Evolutionary conservation across 345 rosid genomes (phyloP), one percentile per base, ranked within the genome.

Genomic region (Camelina neglecta): DNA sequence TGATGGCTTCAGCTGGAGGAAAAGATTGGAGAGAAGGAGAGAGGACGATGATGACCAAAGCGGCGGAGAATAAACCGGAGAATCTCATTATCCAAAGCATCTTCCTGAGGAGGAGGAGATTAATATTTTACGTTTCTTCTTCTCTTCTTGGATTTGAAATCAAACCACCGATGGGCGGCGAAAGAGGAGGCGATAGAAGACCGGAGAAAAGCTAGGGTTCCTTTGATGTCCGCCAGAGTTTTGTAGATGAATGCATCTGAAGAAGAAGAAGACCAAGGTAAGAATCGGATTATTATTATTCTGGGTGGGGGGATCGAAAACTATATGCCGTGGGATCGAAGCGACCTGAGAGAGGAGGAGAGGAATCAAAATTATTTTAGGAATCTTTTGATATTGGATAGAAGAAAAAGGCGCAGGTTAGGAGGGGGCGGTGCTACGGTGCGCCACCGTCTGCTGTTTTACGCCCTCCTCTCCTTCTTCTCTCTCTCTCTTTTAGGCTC

Each of bases 1-100:
- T 87, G 71, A 87, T 90, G 63, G 99, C 98, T 77, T 88, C 97
- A 0, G 99, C 98, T 0, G 99, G 99, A 13, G 99, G 91, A 33
- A 93, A 88, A 0, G 98, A 89, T 57, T 90, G 96, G 31, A 91
- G 84, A 4, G 97, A 91, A 18, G 97, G 97, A 2, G 97, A 90
- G 21, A 95, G 85, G 33, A 91, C 86, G 65, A 93, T 83, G 85
- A 89, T 81, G 18, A 83, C 82, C 86, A 93, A 71, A 16, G 89
- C 87, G 35, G 85, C 94, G 1, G 96, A 89, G 86, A 91, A 82
- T 59, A 90, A 81, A 39, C 93, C 90, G 9, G 96, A 86, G 49
- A 92, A 87, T 20, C 92, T 71, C 84, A 84, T 75, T 56, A 87
- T 71, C 97, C 96, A 93, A 1, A 84, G 86, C 96, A 93, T 93